Percentiles rank a stretch among this genome's conserved stretches.
These are phyloP conservation scores for Gremmenia infestans DNA, from an alignment of 2,329 filamentous ascomycete species.

Conservation along the genomic window DNA sequence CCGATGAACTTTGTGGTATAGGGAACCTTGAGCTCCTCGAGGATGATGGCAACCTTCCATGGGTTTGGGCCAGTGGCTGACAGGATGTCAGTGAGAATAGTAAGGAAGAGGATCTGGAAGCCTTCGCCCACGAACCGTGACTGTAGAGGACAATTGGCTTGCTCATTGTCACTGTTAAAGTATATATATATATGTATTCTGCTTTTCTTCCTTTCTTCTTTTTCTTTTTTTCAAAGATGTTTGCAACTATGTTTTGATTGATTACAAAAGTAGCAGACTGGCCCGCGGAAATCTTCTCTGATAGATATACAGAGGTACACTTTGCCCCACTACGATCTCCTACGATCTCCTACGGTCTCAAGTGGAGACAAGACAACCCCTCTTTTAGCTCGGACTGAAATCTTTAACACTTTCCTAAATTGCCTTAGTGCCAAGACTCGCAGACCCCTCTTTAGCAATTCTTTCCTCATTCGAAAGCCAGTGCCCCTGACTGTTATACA, in stretches of 20 bases:
- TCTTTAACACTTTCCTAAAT: too few species aligned
- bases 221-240: background rate
- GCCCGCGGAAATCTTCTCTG: background rate
- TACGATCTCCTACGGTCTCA: background rate
- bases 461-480: too few species aligned
- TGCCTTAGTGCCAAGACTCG: too few species aligned
- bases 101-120: background rate
- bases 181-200: too few species aligned
- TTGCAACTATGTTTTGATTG: background rate
- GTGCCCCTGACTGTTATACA: too few species aligned
- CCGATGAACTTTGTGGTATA: background rate
- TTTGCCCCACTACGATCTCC: background rate
- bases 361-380: background rate
- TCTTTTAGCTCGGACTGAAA: background rate
- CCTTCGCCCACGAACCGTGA: background rate
- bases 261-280: background rate
- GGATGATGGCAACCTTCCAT: constrained; percentile 13
- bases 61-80: background rate
- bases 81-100: background rate
- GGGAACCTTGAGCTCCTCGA: background rate
- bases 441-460: too few species aligned
- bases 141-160: constrained; percentile 4
- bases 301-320: background rate
- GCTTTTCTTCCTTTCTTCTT: too few species aligned
- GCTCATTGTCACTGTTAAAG: background rate